Evolutionary conservation across 2,329 filamentous ascomycete species (phyloP), one percentile per base, ranked within the genome.

Genomic region (Mycogone perniciosa): DNA sequence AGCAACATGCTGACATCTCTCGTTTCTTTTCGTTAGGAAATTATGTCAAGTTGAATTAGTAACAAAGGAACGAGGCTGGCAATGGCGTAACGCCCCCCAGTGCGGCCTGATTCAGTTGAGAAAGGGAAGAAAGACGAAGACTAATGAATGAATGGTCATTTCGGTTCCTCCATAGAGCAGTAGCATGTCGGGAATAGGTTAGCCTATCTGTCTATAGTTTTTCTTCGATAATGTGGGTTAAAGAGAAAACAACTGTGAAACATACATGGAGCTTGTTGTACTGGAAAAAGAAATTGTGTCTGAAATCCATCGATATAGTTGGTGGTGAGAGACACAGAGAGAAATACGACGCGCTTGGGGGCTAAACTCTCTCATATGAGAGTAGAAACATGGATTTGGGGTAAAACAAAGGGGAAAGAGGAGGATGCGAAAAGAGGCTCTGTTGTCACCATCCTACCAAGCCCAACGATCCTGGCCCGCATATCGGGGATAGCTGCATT

Each of bases 21-120:
- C 11, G 6, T 7, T 20, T 20, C 20, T 20, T n/a, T 26, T 30
- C 5, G 5, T 7, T 5, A 54, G 52, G 52, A 33, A 54, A 54
- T 7, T 54, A 54, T 20, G 52, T 54, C 11, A 47, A 44, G 13
- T n/a, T 54, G 48, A 34, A 48, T 48, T 54, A 51, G 42, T 44
- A 11, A 10, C 26, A 31, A 27, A 63, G 64, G 57, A 56, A 39
- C 42, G 8, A 50, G 42, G 5, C 8, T n/a, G 33, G 5, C 5
- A 6, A n/a, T 40, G 9, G 27, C 8, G 13, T 10, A 40, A 11
- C 29, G 6, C 35, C 7, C 13, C 13, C 26, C 11, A n/a, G 11
- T 7, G 7, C 7, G 37, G 26, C 9, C 34, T 33, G 35, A 30
- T 4, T n/a, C 2, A 6, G 47, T 13, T 7, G 29, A 31, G n/a